Conservation (phyloP, 805 yeast genomes). For the Suhomyces kilbournensis region DNA sequence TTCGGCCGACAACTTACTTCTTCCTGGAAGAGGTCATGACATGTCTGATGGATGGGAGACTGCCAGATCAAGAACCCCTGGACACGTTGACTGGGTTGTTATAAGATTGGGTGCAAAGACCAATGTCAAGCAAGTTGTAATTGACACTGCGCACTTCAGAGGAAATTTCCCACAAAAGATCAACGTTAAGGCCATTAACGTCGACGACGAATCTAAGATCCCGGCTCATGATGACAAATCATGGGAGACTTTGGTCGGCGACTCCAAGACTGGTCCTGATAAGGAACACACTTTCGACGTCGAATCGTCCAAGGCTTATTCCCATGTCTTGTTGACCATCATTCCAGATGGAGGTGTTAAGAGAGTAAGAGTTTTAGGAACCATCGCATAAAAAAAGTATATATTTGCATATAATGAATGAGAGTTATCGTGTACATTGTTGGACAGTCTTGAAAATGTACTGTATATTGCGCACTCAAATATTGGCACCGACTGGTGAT, state of each 20-base stretch:
- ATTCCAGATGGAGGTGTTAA: slow-evolving; percentile 98
- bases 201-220: slow-evolving; percentile 25
- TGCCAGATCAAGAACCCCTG: slow-evolving; percentile 74
- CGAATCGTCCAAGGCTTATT: slow-evolving; percentile 29
- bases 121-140: slow-evolving; percentile 54
- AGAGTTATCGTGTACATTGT: too few relatives aligned
- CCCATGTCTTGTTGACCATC: slow-evolving; percentile 77
- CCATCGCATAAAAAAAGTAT: slow-evolving; percentile 18
- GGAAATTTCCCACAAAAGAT: slow-evolving; percentile 92
- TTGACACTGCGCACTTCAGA: slow-evolving; percentile 91
- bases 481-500: background rate
- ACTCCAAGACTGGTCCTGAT: slow-evolving; percentile 79
- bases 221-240: slow-evolving; percentile 41
- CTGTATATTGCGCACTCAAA: background rate
- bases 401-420: background rate
- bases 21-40: slow-evolving; percentile 93
- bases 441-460: too few relatives aligned
- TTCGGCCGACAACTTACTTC: slow-evolving; percentile 78
- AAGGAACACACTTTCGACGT: slow-evolving; percentile 62
- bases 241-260: slow-evolving; percentile 68
- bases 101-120: slow-evolving; percentile 71
- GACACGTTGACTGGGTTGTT: slow-evolving; percentile 91
- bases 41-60: slow-evolving; percentile 99
- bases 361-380: slow-evolving; percentile 81
- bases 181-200: slow-evolving; percentile 59